Conservation (phyloP, 805 yeast genomes). For the Cyberlindnera sargentensis region DNA sequence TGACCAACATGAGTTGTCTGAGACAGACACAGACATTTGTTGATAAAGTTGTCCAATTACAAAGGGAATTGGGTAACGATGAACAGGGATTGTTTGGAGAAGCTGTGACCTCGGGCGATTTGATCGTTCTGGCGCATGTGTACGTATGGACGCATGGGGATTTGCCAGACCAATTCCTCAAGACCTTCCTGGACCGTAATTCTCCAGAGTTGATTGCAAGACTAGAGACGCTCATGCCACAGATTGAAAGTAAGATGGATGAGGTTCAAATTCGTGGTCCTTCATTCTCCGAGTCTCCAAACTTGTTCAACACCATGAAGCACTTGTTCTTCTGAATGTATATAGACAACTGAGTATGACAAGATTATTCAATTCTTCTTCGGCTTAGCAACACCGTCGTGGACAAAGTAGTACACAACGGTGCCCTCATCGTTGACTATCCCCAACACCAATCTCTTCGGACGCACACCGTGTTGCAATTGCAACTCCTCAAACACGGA, state of each 20-base stretch:
- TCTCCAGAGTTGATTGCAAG: constrained; percentile 21
- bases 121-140: constrained; percentile 25
- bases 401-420: constrained; percentile 59
- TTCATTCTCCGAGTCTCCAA: constrained; percentile 19
- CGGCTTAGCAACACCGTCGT: constrained; percentile 62
- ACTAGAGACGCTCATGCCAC: constrained; percentile 7
- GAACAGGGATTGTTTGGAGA: not conserved
- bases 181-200: constrained; percentile 23
- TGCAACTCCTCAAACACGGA: constrained; percentile 30
- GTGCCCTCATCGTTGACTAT: constrained; percentile 62
- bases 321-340: constrained; percentile 2
- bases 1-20: constrained; percentile 22
- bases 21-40: constrained; percentile 10
- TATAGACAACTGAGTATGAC: not conserved
- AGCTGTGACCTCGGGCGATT: not conserved
- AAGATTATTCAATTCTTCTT: constrained; percentile 38
- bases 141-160: constrained; percentile 25
- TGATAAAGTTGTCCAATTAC: constrained; percentile 9
- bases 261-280: constrained; percentile 14
- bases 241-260: constrained; percentile 7
- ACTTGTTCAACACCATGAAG: constrained; percentile 15
- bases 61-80: constrained; percentile 9
- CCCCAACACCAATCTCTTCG: constrained; percentile 44
- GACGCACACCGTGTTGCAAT: constrained; percentile 19
- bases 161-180: constrained; percentile 35